These are phyloP conservation scores for Oryza nivara DNA, from an alignment of 176 grass and related monocot genomes.

Conservation along the genomic window DNA sequence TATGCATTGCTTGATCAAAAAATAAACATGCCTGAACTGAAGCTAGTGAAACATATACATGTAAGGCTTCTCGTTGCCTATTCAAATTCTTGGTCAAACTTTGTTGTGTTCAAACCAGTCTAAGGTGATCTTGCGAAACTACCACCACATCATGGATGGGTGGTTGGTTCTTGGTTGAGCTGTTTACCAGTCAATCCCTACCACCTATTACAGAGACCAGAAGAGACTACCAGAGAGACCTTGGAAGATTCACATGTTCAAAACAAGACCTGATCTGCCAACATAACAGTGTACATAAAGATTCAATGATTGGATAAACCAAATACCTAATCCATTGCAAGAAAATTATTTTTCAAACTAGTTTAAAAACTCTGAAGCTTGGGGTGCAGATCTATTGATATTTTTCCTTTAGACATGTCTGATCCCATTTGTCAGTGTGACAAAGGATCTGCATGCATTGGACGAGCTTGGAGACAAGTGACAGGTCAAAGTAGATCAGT, in stretches of 20 bases:
- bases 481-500: background rate
- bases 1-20: background rate
- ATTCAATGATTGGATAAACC: background rate
- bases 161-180: background rate
- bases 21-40: background rate
- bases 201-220: background rate
- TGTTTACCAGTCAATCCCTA: background rate
- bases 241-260: background rate
- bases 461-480: background rate
- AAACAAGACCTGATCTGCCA: background rate
- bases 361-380: background rate
- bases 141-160: background rate
- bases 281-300: background rate
- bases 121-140: background rate
- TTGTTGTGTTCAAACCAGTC: background rate
- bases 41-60: background rate
- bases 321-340: background rate
- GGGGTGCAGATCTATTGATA: background rate
- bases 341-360: background rate
- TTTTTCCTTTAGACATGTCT: background rate
- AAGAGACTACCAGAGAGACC: background rate
- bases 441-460: background rate
- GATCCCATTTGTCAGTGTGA: background rate
- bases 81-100: background rate
- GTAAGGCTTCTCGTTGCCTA: background rate